A percentile compares a stretch with the other conserved stretches of the same genome.
phyloP scores from a whole-genome alignment of 129 eudicot genomes.

The Saussurea involucrata region DNA sequence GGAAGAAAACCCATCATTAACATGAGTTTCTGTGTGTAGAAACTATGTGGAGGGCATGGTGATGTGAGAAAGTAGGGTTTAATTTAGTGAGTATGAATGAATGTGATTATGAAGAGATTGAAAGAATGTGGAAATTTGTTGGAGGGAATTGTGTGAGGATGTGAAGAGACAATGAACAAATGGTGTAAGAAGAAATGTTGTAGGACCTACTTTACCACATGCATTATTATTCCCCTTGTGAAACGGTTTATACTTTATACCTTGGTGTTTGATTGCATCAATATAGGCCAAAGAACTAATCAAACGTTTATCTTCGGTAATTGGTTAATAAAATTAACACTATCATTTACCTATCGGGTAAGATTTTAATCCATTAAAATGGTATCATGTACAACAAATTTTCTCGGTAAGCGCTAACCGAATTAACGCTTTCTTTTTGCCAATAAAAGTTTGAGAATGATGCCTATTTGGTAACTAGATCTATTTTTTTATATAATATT shows the following conservation, averaged over 20 bases:
- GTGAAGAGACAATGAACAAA: slow-evolving; percentile 23
- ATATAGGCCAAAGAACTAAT: too few species aligned
- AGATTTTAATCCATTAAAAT: too few species aligned
- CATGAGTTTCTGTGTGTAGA: not conserved
- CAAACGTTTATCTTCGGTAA: too few species aligned
- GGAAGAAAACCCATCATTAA: slow-evolving; percentile 20
- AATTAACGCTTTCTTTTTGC: too few species aligned
- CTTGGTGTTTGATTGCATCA: not conserved
- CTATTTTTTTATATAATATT: too few species aligned
- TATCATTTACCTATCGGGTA: too few species aligned
- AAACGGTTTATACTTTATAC: not conserved
- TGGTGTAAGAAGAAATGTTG: slow-evolving; percentile 9
- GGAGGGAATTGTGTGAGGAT: slow-evolving; percentile 19
- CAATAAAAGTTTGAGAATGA: too few species aligned
- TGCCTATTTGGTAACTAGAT: too few species aligned
- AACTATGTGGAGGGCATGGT: slow-evolving; percentile 10
- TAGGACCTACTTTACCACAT: slow-evolving; percentile 32
- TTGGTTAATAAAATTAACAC: too few species aligned
- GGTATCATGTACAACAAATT: too few species aligned
- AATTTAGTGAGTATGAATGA: slow-evolving; percentile 1
- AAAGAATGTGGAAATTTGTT: slow-evolving; percentile 22
- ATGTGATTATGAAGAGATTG: slow-evolving; percentile 16
- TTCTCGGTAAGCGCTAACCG: too few species aligned
- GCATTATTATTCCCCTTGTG: slow-evolving; percentile 14
- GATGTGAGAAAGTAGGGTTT: not conserved